Evolutionary conservation across 352 stramenopile genomes (phyloP).

Genomic region (Pythium insidiosum): DNA sequence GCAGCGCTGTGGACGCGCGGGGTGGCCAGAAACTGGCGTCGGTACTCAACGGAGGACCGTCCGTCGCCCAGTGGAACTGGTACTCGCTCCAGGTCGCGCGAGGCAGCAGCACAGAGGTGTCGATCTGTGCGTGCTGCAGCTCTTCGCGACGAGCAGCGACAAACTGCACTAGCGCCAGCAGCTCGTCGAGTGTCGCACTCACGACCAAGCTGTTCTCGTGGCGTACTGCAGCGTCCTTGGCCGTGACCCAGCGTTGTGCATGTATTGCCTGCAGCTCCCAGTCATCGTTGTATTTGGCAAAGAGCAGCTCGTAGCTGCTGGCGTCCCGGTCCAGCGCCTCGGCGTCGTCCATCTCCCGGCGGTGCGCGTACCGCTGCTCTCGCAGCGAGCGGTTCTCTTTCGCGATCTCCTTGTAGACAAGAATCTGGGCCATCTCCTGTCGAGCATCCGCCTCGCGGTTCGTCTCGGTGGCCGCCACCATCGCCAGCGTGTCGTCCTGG

Average conservation of each 20-base stretch:
- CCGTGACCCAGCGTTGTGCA: constrained; percentile 19
- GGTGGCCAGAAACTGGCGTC: too few relatives aligned
- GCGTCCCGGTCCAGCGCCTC: constrained; percentile 46
- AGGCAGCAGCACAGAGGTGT: constrained; percentile 27
- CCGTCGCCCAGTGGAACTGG: constrained; percentile 31
- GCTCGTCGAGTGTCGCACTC: constrained; percentile 23
- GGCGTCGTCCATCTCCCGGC: constrained; percentile 31
- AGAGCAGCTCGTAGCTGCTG: constrained; percentile 36
- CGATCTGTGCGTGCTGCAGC: constrained; percentile 26
- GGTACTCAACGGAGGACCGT: not conserved
- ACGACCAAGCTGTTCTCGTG: constrained; percentile 42
- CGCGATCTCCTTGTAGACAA: constrained; percentile 62
- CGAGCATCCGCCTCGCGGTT: constrained; percentile 32
- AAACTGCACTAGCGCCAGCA: constrained; percentile 52
- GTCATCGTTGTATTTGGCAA: constrained; percentile 60
- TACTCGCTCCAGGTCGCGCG: constrained; percentile 46
- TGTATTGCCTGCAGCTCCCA: constrained; percentile 34
- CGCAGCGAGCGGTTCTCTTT: constrained; percentile 47
- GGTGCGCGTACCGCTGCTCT: constrained; percentile 36
- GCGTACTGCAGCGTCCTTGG: constrained; percentile 22
- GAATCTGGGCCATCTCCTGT: constrained; percentile 33
- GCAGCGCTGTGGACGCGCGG: too few relatives aligned
- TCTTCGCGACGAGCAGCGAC: constrained; percentile 43
- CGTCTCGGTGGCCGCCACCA: constrained; percentile 34
- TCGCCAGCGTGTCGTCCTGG: constrained; percentile 16